A percentile compares a stretch with the other conserved stretches of the same genome.
These are phyloP conservation scores for Skeletonema costatum DNA, from an alignment of 108 stramenopile species.

Conservation along the genomic window DNA sequence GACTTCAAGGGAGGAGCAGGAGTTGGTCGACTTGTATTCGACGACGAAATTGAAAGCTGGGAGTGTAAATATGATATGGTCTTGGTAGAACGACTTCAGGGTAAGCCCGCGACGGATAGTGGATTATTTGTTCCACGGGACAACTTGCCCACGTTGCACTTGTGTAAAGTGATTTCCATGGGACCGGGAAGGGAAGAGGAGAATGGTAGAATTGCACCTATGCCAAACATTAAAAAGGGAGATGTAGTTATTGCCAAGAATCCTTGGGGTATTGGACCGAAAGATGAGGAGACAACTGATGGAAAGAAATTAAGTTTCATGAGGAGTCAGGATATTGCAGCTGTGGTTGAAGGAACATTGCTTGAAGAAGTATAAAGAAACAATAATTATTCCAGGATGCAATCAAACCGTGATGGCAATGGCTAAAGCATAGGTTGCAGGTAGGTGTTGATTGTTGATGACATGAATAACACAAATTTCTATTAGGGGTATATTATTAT, in stretches of 20 bases:
- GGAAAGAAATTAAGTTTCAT: constrained; percentile 90
- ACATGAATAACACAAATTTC: neutral
- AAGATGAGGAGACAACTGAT: constrained; percentile 86
- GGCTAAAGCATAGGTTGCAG: neutral
- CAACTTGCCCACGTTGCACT: constrained; percentile 82
- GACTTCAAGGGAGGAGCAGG: constrained; percentile 76
- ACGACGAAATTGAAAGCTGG: constrained; percentile 50
- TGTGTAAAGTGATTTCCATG: constrained; percentile 76
- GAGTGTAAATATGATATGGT: constrained; percentile 87
- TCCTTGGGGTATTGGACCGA: constrained; percentile 94
- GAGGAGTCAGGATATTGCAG: constrained; percentile 81
- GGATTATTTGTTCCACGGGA: constrained; percentile 81
- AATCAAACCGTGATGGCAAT: neutral
- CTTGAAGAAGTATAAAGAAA: constrained; percentile 24
- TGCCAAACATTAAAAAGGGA: constrained; percentile 78
- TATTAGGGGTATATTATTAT: neutral
- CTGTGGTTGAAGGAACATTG: constrained; percentile 66
- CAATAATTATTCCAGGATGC: neutral
- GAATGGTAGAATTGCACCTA: constrained; percentile 76
- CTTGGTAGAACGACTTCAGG: constrained; percentile 85
- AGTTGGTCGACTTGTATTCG: constrained; percentile 68
- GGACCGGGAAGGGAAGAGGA: constrained; percentile 88
- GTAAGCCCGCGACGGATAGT: constrained; percentile 59
- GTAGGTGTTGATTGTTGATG: neutral
- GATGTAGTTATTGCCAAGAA: constrained; percentile 86